Evolutionary conservation across 108 stramenopile species (phyloP), one percentile per base, ranked within the genome.

Genomic region (Cyclotella baltica): DNA sequence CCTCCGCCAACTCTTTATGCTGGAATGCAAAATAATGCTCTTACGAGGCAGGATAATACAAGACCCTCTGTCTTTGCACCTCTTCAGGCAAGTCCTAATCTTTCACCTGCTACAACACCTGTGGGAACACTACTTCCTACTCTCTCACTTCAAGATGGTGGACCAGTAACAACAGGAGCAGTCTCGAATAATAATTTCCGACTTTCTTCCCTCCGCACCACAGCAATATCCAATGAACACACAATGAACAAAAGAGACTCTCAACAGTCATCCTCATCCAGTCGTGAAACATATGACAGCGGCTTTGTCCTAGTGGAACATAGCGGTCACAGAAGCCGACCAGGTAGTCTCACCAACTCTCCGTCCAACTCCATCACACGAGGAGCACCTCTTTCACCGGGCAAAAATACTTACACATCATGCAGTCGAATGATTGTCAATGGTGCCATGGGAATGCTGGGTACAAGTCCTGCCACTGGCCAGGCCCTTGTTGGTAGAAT

Each of bases 401-500:
- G 15, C 18, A 33, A 59, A 18, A 37, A 36, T 2, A 66, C 59
- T 22, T 65, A 80, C 8, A 0, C 33, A 36, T 81, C 84, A 33
- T 77, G 61, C 28, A 69, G 61, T 68, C 69, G 83, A 29, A 72
- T 80, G 23, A 87, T 88, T 11, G 90, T 77, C 34, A 62, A 70
- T 27, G 55, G 75, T 64, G 71, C 52, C 29, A 61, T 83, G 67
- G 94, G 94, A 10, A 93, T 96, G 83, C 86, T 96, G 35, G 88
- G 90, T 62, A 96, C 95, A 13, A 94, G 93, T 62, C 95, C 95
- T n/a, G 91, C 91, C 1, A 96, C 95, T 35, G 95, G 92, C 66
- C 88, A 88, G 22, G 87, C 92, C 37, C 85, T 96, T 33, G 31
- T 61, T 15, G 77, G 93, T 81, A 90, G 89, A 53, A 84, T 76